phyloP scores from a whole-genome alignment of 352 stramenopile species.

The Phytopythium delawarense region DNA sequence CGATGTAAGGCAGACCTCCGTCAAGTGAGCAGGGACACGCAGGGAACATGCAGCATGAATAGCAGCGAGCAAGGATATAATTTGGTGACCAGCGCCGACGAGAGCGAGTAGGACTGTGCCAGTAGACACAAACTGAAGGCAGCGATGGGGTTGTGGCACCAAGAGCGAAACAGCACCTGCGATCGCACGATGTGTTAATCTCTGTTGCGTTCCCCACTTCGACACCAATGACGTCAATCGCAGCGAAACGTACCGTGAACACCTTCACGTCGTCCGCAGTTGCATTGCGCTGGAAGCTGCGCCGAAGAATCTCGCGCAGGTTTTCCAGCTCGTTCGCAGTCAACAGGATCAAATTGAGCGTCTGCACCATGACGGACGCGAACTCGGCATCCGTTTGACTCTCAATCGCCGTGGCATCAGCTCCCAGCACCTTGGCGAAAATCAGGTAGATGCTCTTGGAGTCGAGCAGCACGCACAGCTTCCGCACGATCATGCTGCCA shows the following conservation, averaged over 20 bases:
- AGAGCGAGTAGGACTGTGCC: constrained; percentile 97
- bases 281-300: constrained; percentile 67
- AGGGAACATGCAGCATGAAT: neutral
- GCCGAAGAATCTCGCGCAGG: constrained; percentile 69
- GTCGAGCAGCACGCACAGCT: constrained; percentile 97
- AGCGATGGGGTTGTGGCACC: constrained; percentile 97
- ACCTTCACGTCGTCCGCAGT: constrained; percentile 77
- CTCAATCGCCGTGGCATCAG: constrained; percentile 36
- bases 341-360: constrained; percentile 98
- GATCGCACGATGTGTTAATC: neutral
- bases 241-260: constrained; percentile 45
- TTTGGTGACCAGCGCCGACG: constrained; percentile 93
- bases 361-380: constrained; percentile 98
- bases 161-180: constrained; percentile 86
- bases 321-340: constrained; percentile 97
- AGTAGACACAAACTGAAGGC: constrained; percentile 98
- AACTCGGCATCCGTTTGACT: constrained; percentile 91
- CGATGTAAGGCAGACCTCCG: constrained; percentile 31
- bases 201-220: too few relatives aligned
- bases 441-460: constrained; percentile 98
- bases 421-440: constrained; percentile 94
- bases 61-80: constrained; percentile 76
- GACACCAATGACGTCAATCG: neutral
- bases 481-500: constrained; percentile 97
- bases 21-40: constrained; percentile 5